Evolutionary conservation across 345 rosid genomes (phyloP), one percentile per base, ranked within the genome.

Genomic region (Aquilaria yunnanensis): DNA sequence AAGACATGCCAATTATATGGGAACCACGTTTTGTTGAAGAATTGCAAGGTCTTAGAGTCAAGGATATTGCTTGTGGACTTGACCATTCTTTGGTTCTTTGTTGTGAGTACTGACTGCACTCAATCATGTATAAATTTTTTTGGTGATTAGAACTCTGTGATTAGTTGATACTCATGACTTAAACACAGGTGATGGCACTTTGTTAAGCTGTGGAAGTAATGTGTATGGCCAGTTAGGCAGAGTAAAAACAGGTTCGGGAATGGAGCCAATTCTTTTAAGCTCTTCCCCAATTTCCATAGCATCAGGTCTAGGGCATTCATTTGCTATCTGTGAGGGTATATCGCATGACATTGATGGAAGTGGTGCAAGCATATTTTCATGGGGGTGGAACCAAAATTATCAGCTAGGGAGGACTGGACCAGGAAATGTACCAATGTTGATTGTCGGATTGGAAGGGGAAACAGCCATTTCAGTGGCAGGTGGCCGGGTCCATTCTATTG

Each of bases 271-370:
- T 60, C 85, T 82, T 47, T 58, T 75, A 56, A 57, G 57, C 43
- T 66, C 63, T 37, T 57, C 7, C 33, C 80, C 91, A 0, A 30
- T 72, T n/a, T 75, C 71, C 43, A 56, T 86, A 48, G 81, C 89
- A 61, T 75, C 97, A 48, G 97, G 99, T 64, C 96, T 94, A 11
- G 96, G 99, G 63, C 99, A 90, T 80, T 88, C 97, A 32, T 64
- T 94, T 73, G 90, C 90, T 32, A 78, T 90, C 63, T 88, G 85
- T 70, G 56, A 66, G 32, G 64, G 51, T 16, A 16, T 57, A 16
- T 72, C 79, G 43, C 55, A 69, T 0, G 78, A 65, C 43, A 72
- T 37, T 13, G 54, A 65, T 57, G 77, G 60, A 16, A 66, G 54
- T 65, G 66, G 59, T 2, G 64, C 45, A 23, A 75, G 66, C 55